A percentile compares a stretch with the other conserved stretches of the same genome.
Conservation (phyloP, 768 basidiomycete genomes). For the Tulasnella sp. region DNA sequence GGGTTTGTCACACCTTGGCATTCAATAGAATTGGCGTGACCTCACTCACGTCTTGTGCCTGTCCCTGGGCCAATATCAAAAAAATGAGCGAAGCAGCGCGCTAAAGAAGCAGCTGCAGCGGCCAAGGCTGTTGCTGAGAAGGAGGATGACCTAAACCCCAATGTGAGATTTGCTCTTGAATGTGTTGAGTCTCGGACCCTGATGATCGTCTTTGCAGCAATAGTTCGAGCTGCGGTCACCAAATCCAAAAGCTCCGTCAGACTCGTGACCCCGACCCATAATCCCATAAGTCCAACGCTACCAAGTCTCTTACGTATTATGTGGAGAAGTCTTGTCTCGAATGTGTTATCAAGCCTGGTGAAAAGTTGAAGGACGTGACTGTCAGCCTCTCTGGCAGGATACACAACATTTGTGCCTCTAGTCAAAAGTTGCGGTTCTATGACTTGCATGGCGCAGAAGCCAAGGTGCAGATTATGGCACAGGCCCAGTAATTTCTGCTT, state of each 20-base stretch:
- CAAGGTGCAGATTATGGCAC: slow-evolving; percentile 94
- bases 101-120: slow-evolving; percentile 64
- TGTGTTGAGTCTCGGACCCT: not conserved
- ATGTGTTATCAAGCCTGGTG: slow-evolving; percentile 58
- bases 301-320: slow-evolving; percentile 63
- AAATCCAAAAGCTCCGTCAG: slow-evolving; percentile 76
- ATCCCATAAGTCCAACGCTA: slow-evolving; percentile 97
- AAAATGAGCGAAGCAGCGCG: slow-evolving; percentile 68
- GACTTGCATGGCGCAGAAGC: slow-evolving; percentile 86
- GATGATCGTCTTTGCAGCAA: slow-evolving; percentile 51
- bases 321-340: slow-evolving; percentile 65
- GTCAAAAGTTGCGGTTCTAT: slow-evolving; percentile 85
- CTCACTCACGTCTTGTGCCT: no score
- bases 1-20: no score
- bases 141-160: slow-evolving; percentile 84
- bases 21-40: no score
- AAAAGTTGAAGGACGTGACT: slow-evolving; percentile 48
- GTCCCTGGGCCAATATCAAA: no score
- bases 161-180: slow-evolving; percentile 44
- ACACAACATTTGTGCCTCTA: slow-evolving; percentile 77
- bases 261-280: slow-evolving; percentile 88
- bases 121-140: slow-evolving; percentile 48
- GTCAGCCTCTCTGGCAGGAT: slow-evolving; percentile 84
- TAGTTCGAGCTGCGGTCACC: slow-evolving; percentile 90
- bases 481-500: slow-evolving; percentile 52